Evolutionary conservation across 345 rosid species (phyloP).

Genomic region (Eucalyptus camaldulensis): DNA sequence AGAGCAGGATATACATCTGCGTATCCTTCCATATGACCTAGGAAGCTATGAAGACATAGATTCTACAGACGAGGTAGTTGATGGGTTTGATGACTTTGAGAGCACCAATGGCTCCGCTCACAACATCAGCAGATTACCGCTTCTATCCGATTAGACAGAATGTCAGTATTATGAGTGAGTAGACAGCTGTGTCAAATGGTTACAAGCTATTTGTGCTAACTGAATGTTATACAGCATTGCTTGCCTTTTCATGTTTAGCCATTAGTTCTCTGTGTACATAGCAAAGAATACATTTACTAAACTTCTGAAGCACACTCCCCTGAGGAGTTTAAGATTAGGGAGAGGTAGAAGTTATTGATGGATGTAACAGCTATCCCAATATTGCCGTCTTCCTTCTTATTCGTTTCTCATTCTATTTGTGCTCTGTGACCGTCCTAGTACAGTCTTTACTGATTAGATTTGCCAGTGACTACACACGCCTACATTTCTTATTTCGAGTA

Average conservation of each 20-base stretch:
- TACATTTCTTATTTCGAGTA: not conserved
- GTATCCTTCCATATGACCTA: conserved; percentile 45
- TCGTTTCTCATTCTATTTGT: not conserved
- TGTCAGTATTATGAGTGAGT: not conserved
- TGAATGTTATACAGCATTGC: not conserved
- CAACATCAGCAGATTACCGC: conserved; percentile 34
- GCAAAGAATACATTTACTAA: not conserved
- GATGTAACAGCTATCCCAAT: not conserved
- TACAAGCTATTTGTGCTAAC: not conserved
- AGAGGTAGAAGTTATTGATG: not conserved
- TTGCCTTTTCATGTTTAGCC: not conserved
- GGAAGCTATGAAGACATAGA: conserved; percentile 1
- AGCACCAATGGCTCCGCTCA: conserved; percentile 21
- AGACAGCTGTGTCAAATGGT: not conserved
- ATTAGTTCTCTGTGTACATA: not conserved
- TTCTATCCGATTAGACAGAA: conserved; percentile 30
- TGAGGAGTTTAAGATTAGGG: not conserved
- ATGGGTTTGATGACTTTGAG: conserved; percentile 7
- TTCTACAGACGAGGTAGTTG: conserved; percentile 4
- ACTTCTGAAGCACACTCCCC: not conserved
- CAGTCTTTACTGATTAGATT: not conserved
- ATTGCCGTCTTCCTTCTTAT: not conserved
- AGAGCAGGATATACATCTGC: conserved; percentile 33
- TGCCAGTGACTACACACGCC: not conserved
- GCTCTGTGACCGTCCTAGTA: not conserved